Base-by-base conservation (phyloP, 2,329 filamentous ascomycete genomes). In the Botrytis elliptica region DNA sequence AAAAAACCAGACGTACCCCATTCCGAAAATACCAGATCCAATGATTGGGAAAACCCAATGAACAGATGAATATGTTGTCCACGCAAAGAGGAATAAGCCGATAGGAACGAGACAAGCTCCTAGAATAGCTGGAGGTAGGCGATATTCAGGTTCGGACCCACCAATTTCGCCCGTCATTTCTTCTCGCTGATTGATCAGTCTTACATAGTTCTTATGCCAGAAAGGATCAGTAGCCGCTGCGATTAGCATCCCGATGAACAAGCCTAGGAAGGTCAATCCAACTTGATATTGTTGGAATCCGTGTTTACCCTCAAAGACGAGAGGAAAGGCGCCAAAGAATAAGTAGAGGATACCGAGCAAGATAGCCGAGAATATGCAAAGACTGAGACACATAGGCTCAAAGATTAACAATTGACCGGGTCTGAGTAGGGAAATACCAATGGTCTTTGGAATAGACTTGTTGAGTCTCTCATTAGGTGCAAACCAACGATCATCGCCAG, bases 321-420 rank as follows among this genome's bases (percentile, higher is more conserved):
- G 84, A 8, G 92, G 88, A 79, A 97, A 97, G 0, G 94, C 94
- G 33, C 94, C 94, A 81, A 97, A 97, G 85, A 97, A 97, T 57
- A 97, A 88, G 81, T 97, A 97, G 3, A 97, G 84, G 63, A 97
- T 92, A 8, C 94, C 95, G 12, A 97, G 86, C n/a, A 97, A 85
- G 71, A 98, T 89, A 57, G 94, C 93, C 0, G 93, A 93, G 78
- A 95, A 92, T 36, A 96, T 83, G 82, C 94, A 96, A 40, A 98
- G 89, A 77, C 90, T 90, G 73, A 96, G 85, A 74, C 91, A 93
- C 93, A 97, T 98, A 76, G 93, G 93, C 84, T 97, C 94, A 71
- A 93, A 88, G 68, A 91, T 82, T 72, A 98, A 86, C 9, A 98
- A 88, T 82, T 96, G 89, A 80, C 96, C 92, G 16, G 80, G 80